Conservation (phyloP, 2,329 filamentous ascomycete species). For the Dendryphion nanum region DNA sequence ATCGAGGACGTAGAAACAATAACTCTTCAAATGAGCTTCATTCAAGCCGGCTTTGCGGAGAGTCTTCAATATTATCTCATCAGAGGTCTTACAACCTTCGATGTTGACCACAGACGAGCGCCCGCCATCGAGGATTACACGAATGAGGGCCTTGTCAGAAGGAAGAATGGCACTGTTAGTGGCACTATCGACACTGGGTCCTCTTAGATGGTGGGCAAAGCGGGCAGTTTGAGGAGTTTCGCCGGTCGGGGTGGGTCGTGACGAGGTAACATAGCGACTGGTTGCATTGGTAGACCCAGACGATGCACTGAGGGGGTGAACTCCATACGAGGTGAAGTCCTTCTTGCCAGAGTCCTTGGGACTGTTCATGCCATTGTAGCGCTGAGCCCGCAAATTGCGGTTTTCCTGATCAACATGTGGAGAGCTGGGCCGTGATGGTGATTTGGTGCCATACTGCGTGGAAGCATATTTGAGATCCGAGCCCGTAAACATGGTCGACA, state of each 20-base stretch:
- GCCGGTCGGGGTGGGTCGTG: slow-evolving; percentile 55
- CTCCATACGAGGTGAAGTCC: slow-evolving; percentile 55
- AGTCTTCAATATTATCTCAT: slow-evolving; percentile 89
- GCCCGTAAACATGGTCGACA: slow-evolving; percentile 46
- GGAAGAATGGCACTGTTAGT: slow-evolving; percentile 75
- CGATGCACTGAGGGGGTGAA: slow-evolving; percentile 52
- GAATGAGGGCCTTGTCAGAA: slow-evolving; percentile 81
- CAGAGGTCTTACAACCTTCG: slow-evolving; percentile 83
- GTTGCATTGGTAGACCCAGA: slow-evolving; percentile 47
- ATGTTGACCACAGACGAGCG: slow-evolving; percentile 94
- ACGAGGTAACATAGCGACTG: slow-evolving; percentile 44
- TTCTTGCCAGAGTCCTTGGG: slow-evolving; percentile 55
- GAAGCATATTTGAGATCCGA: slow-evolving; percentile 45
- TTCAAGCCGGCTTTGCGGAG: slow-evolving; percentile 83
- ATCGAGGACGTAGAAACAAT: slow-evolving; percentile 92
- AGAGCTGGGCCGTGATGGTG: slow-evolving; percentile 68
- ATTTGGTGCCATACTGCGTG: slow-evolving; percentile 48
- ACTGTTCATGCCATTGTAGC: slow-evolving; percentile 59
- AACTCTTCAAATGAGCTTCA: slow-evolving; percentile 89
- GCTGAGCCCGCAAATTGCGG: slow-evolving; percentile 52
- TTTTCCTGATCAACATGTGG: slow-evolving; percentile 62
- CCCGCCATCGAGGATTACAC: slow-evolving; percentile 88
- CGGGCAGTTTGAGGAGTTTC: slow-evolving; percentile 63
- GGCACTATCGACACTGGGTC: slow-evolving; percentile 81
- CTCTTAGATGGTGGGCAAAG: slow-evolving; percentile 69